phyloP scores from a whole-genome alignment of 208 protist species.

The Perkinsela sp. region DNA sequence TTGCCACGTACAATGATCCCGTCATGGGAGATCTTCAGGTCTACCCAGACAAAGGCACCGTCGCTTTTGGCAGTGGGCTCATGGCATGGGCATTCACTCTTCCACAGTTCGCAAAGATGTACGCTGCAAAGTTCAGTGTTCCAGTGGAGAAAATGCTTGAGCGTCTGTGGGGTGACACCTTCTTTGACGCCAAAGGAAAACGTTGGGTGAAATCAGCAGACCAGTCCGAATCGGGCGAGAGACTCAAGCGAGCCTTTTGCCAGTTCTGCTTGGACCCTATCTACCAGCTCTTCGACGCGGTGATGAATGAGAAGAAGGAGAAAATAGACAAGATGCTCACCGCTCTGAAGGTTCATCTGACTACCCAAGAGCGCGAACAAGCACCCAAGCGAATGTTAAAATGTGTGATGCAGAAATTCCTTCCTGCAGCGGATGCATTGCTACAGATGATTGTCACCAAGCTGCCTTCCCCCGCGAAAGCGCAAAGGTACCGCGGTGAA shows the following conservation, averaged over 20 bases:
- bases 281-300: constrained; percentile 72
- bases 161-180: constrained; percentile 93
- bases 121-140: constrained; percentile 74
- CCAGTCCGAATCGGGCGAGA: constrained; percentile 1
- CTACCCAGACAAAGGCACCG: constrained; percentile 66
- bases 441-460: constrained; percentile 94
- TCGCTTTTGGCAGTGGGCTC: constrained; percentile 90
- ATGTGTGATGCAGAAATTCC: constrained; percentile 85
- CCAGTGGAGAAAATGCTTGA: constrained; percentile 40
- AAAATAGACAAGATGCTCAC: constrained; percentile 75
- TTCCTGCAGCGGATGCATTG: constrained; percentile 84
- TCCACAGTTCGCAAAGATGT: constrained; percentile 37
- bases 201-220: constrained; percentile 23
- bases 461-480: constrained; percentile 83
- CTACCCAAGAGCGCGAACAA: constrained; percentile 56
- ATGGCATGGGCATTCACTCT: constrained; percentile 98
- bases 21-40: constrained; percentile 63
- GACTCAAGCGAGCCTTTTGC: constrained; percentile 34
- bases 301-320: constrained; percentile 77
- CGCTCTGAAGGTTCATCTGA: constrained; percentile 66
- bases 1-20: constrained; percentile 82
- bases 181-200: constrained; percentile 72
- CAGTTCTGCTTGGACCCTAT: constrained; percentile 94
- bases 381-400: constrained; percentile 82
- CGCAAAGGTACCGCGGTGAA: constrained; percentile 82